Conservation (phyloP, 352 stramenopile genomes). For the Globisporangium orthogonon region DNA sequence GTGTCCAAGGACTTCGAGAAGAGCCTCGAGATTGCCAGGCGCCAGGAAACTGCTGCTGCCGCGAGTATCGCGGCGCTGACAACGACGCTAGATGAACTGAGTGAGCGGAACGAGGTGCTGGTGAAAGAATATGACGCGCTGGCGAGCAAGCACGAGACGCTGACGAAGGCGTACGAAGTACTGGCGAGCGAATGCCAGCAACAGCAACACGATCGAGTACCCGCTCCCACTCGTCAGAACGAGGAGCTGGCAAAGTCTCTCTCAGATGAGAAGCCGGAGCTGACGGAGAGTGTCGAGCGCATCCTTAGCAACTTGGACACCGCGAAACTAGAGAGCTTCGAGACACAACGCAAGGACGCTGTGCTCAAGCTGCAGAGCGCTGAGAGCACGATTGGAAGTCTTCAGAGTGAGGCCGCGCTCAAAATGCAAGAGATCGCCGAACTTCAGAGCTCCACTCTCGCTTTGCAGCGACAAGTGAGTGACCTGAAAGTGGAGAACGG, state of each 20-base stretch:
- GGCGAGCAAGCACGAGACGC: not conserved
- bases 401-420: constrained; percentile 1
- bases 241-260: constrained; percentile 6
- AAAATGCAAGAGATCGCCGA: not conserved
- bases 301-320: not conserved
- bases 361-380: not conserved
- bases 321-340: not conserved
- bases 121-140: not conserved
- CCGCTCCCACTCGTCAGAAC: not conserved
- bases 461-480: not conserved
- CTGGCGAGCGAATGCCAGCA: not conserved
- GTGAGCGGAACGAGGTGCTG: not conserved
- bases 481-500: no score
- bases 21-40: not conserved
- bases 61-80: constrained; percentile 2
- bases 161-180: not conserved
- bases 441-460: not conserved
- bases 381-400: not conserved
- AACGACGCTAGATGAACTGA: not conserved
- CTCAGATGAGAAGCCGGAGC: constrained; percentile 8
- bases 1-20: not conserved
- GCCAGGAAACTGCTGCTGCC: not conserved
- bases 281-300: constrained; percentile 1
- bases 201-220: not conserved
- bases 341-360: not conserved